A percentile compares a stretch with the other conserved stretches of the same genome.
Evolutionary conservation across 2,329 filamentous ascomycete genomes (phyloP).

Genomic region (Microdochium paspali): DNA sequence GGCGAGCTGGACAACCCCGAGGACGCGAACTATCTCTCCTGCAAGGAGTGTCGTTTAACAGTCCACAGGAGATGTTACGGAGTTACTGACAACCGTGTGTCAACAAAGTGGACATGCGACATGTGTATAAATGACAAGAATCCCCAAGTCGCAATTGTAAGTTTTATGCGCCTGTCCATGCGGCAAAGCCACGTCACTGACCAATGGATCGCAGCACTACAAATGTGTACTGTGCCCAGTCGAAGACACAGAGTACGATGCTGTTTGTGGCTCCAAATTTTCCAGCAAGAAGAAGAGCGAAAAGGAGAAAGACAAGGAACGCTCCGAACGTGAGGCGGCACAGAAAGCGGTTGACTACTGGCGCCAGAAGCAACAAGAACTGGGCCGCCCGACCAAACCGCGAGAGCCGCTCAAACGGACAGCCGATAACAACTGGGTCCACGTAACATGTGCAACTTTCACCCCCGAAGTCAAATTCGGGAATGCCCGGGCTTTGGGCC

Average conservation of each 20-base stretch:
- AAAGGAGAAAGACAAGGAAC: constrained; percentile 82
- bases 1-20: constrained; percentile 60
- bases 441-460: constrained; percentile 88
- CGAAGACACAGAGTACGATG: constrained; percentile 69
- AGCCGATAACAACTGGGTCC: constrained; percentile 96
- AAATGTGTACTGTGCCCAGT: constrained; percentile 89
- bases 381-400: constrained; percentile 73
- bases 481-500: constrained; percentile 69
- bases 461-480: constrained; percentile 90
- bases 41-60: constrained; percentile 79
- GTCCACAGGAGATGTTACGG: constrained; percentile 93
- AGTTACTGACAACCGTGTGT: constrained; percentile 58
- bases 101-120: constrained; percentile 86
- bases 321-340: constrained; percentile 74
- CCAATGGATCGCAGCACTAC: constrained; percentile 51
- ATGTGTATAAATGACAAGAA: constrained; percentile 93
- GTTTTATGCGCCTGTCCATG: constrained; percentile 18
- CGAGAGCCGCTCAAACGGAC: constrained; percentile 90
- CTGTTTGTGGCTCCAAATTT: constrained; percentile 72
- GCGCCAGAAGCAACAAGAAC: constrained; percentile 70
- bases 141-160: constrained; percentile 81
- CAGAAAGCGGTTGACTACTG: constrained; percentile 74
- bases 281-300: constrained; percentile 83
- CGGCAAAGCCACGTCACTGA: constrained; percentile 13
- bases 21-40: constrained; percentile 61